phyloP scores from a whole-genome alignment of 1,284 basidiomycete genomes.

The Pseudozyma flocculosa region DNA sequence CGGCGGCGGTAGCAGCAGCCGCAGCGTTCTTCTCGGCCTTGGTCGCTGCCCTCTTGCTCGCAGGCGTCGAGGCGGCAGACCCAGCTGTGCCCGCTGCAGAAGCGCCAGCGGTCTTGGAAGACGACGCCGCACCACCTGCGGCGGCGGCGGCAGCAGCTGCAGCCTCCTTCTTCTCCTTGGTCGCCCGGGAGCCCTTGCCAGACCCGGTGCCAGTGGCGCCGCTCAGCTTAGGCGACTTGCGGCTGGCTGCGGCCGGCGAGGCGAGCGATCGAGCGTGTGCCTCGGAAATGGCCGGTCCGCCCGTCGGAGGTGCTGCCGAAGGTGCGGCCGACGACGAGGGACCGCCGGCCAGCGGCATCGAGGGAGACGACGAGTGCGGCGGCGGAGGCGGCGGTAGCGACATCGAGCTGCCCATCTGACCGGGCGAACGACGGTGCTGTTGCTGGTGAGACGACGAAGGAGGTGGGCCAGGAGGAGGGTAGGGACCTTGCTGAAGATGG shows the following conservation, averaged over 20 bases:
- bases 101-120: slow-evolving; percentile 20
- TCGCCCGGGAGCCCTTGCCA: slow-evolving; percentile 19
- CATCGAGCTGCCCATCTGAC: neutral
- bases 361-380: slow-evolving; percentile 1
- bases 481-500: slow-evolving; percentile 25
- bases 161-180: slow-evolving; percentile 30
- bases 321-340: slow-evolving; percentile 10
- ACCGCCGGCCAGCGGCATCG: neutral
- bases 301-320: neutral
- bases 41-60: slow-evolving; percentile 18
- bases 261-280: slow-evolving; percentile 27
- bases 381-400: slow-evolving; percentile 18
- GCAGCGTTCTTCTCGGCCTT: slow-evolving; percentile 30
- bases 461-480: neutral
- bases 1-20: slow-evolving; percentile 12
- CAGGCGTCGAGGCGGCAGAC: neutral
- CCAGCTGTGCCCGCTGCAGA: neutral
- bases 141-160: slow-evolving; percentile 9
- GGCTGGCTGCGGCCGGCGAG: slow-evolving; percentile 22
- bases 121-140: neutral
- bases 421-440: neutral
- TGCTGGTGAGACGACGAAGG: neutral
- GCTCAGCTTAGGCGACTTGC: slow-evolving; percentile 3
- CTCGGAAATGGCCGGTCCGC: slow-evolving; percentile 14
- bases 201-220: slow-evolving; percentile 2